phyloP scores from a whole-genome alignment of 352 stramenopile species.

The Globisporangium lucens region DNA sequence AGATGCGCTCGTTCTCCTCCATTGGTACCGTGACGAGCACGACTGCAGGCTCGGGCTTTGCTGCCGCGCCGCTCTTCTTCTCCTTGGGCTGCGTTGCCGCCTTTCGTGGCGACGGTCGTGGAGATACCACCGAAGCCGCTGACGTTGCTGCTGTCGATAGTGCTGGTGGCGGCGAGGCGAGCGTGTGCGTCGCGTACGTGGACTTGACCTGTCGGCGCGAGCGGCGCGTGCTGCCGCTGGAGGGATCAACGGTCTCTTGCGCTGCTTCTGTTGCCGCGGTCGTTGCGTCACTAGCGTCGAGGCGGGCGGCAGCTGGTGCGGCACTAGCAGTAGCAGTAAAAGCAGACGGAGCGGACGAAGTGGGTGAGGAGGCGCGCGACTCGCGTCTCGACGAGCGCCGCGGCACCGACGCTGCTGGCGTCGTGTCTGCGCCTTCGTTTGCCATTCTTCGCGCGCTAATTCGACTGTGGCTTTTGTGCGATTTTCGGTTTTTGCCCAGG shows the following conservation, averaged over 20 bases:
- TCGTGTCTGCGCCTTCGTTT: not conserved
- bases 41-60: not conserved
- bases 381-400: constrained; percentile 16
- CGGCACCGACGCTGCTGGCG: not conserved
- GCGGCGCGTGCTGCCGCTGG: constrained; percentile 15
- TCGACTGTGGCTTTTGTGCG: not conserved
- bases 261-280: too few relatives aligned
- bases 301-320: not conserved
- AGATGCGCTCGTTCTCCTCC: constrained; percentile 6
- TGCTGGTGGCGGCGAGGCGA: not conserved
- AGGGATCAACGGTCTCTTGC: not conserved
- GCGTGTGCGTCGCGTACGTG: constrained; percentile 19
- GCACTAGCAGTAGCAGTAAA: not conserved
- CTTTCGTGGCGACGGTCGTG: not conserved
- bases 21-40: not conserved
- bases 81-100: not conserved
- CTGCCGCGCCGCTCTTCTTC: not conserved
- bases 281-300: not conserved
- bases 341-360: not conserved
- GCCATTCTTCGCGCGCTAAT: constrained; percentile 6
- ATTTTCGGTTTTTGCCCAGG: too few relatives aligned
- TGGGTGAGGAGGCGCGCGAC: not conserved
- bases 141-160: not conserved
- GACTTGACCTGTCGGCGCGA: constrained; percentile 30
- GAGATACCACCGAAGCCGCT: not conserved